phyloP scores from a whole-genome alignment of 1,284 basidiomycete genomes.

The Cutaneotrichosporon sp. region DNA sequence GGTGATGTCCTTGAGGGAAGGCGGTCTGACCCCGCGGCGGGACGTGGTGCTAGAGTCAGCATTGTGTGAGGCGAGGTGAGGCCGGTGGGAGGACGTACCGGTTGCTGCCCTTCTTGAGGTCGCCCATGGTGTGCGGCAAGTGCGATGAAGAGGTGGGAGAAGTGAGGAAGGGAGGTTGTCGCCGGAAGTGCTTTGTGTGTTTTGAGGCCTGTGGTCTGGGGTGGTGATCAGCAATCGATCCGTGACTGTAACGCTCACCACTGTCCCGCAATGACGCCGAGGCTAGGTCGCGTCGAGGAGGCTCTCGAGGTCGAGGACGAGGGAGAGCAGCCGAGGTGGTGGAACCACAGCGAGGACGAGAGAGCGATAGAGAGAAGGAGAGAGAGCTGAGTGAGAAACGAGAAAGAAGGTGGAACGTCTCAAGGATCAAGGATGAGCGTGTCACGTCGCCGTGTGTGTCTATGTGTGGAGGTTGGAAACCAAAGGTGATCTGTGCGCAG shows the following conservation, averaged over 20 bases:
- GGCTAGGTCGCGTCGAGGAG: background rate
- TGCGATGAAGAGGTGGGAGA: background rate
- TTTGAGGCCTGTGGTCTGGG: background rate
- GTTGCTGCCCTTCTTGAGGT: constrained; percentile 4
- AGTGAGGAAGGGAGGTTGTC: background rate
- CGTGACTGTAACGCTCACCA: background rate
- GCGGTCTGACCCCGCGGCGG: background rate
- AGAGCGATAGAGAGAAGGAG: background rate
- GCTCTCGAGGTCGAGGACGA: too few species aligned
- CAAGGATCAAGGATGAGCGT: too few species aligned
- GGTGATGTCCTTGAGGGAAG: constrained; percentile 1
- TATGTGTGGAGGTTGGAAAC: background rate
- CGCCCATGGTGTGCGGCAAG: background rate
- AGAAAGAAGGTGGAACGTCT: too few species aligned
- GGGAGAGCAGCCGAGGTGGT: background rate
- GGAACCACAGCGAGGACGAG: background rate
- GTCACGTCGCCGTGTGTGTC: too few species aligned
- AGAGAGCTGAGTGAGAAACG: background rate
- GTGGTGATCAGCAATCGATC: background rate
- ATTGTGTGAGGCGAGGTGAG: too few species aligned
- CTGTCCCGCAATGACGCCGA: background rate
- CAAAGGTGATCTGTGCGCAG: too few species aligned
- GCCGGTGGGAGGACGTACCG: background rate
- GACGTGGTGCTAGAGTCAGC: constrained; percentile 1
- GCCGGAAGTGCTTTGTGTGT: background rate